These are phyloP conservation scores for Arachis hypogaea DNA, from an alignment of 306 rosid genomes.

Conservation along the genomic window DNA sequence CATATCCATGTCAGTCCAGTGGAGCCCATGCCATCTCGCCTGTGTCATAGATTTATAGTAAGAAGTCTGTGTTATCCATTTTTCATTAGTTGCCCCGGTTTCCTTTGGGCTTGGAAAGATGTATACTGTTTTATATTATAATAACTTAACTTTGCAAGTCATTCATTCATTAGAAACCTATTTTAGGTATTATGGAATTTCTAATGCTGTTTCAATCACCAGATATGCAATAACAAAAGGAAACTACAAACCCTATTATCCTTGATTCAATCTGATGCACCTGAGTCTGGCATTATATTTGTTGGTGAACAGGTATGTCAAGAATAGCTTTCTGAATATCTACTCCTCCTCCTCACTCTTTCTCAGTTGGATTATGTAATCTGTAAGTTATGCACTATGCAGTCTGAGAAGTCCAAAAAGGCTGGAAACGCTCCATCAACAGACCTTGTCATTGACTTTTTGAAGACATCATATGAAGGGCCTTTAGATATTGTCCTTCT, in stretches of 20 bases:
- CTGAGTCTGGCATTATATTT: conserved; percentile 77
- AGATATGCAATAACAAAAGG: conserved; percentile 60
- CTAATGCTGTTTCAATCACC: conserved; percentile 44
- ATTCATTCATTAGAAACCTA: conserved; percentile 23
- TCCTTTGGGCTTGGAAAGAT: conserved; percentile 24
- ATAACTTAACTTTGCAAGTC: conserved; percentile 6
- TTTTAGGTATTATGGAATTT: conserved; percentile 34
- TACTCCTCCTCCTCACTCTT: conserved; percentile 7
- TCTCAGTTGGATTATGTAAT: conserved; percentile 32
- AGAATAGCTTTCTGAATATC: conserved; percentile 42
- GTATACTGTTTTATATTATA: conserved; percentile 21
- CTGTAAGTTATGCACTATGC: conserved; percentile 34
- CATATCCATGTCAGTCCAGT: conserved; percentile 83
- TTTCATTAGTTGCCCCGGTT: conserved; percentile 7
- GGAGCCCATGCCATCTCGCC: conserved; percentile 85
- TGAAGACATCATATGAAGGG: conserved; percentile 69
- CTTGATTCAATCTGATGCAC: conserved; percentile 67
- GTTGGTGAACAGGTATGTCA: conserved; percentile 74
- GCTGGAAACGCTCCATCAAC: conserved; percentile 82
- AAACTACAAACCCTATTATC: conserved; percentile 69
- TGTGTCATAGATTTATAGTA: conserved; percentile 80
- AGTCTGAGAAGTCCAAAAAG: conserved; percentile 88
- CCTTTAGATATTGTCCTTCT: conserved; percentile 73
- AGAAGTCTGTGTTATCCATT: conserved; percentile 32
- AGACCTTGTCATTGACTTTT: conserved; percentile 66